A percentile compares a stretch with the other conserved stretches of the same genome.
Conservation (phyloP, 2,329 filamentous ascomycete genomes). For the Ophiocordyceps camponoti-rufipedis region DNA sequence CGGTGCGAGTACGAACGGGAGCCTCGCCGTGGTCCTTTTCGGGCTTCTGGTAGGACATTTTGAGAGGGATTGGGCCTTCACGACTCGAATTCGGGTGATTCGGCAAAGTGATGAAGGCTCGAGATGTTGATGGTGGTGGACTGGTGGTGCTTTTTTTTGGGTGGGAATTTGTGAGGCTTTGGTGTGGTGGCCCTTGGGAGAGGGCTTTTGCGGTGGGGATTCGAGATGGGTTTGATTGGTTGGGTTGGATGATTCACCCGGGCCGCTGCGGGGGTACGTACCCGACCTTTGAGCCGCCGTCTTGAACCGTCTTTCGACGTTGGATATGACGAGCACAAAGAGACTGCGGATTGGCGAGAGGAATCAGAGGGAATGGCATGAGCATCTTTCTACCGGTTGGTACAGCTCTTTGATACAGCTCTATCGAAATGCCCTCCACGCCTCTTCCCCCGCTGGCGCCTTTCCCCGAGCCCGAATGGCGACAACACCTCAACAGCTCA, state of each 20-base stretch:
- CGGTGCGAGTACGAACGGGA: constrained; percentile 48
- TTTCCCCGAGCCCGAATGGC: constrained; percentile 53
- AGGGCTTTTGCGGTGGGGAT: neutral
- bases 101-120: constrained; percentile 65
- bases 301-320: too few species aligned
- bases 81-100: constrained; percentile 59
- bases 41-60: constrained; percentile 87
- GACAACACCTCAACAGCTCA: constrained; percentile 41
- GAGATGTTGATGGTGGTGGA: neutral
- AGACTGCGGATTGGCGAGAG: too few species aligned
- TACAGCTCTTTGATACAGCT: too few species aligned
- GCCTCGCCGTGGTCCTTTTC: constrained; percentile 89
- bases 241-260: neutral
- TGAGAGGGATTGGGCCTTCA: constrained; percentile 38
- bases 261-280: neutral
- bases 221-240: neutral
- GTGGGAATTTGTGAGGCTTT: neutral
- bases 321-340: neutral
- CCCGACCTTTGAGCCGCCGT: too few species aligned
- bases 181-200: neutral
- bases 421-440: neutral
- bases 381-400: too few species aligned
- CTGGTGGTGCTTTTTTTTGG: neutral
- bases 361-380: too few species aligned
- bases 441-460: constrained; percentile 54